Evolutionary conservation across 2,329 filamentous ascomycete species (phyloP), one percentile per base, ranked within the genome.

Genomic region (Colletotrichum sp.): DNA sequence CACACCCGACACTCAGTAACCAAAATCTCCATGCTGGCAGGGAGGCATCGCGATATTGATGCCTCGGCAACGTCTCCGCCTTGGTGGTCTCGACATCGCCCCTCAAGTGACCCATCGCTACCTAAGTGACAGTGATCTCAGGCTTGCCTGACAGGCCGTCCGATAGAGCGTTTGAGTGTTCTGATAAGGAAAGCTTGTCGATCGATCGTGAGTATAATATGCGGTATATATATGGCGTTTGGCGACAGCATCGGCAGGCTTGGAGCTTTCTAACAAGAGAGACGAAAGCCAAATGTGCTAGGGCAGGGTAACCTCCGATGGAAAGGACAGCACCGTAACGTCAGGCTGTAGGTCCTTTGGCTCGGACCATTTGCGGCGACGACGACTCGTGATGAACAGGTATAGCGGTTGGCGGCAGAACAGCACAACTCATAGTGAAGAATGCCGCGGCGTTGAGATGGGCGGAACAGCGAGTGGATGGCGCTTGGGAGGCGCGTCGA

Each of bases 21-120:
- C 82, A 84, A 69, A 85, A 85, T 18, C 83, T 83, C 79, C 79
- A 78, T 32, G 74, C 73, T 3, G 84, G 80, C 13, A 85, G 77
- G 3, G 70, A 68, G 16, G 77, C 30, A 7, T 72, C 64, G 36
- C 39, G 75, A 39, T 63, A 73, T 3, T 32, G 70, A 16, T 59
- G 43, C 13, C 68, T 60, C 24, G 64, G 21, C 14, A 36, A 18
- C 6, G 43, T n/a, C 30, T 59, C 48, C 14, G 64, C 32, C 59
- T 67, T 57, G 43, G 24, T 57, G 14, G 69, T 30, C 55, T 75
- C 64, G 70, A 69, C 48, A 14, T 68, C 64, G 26, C 64, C 64
- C 12, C 34, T 68, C 7, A 26, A 7, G n/a, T 48, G 59, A 7
- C 59, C 59, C 73, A 75, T 75, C 14, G 61, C 14, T 63, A 18